These are phyloP conservation scores for Aquilaria agallochum DNA, from an alignment of 441 rosid genomes.

Conservation along the genomic window DNA sequence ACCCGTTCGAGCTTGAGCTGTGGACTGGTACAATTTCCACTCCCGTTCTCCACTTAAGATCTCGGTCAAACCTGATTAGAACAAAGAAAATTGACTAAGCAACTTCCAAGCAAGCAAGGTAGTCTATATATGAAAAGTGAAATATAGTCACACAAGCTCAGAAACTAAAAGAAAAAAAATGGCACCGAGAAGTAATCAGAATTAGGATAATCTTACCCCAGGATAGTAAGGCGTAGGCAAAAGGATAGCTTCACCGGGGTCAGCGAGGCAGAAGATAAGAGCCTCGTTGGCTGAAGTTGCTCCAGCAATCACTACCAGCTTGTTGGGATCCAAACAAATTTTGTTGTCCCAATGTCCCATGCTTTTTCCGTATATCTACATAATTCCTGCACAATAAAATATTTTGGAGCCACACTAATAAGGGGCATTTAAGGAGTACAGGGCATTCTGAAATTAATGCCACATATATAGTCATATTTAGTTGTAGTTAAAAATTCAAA, in stretches of 20 bases:
- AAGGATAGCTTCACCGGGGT: slow-evolving; percentile 62
- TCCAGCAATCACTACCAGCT: slow-evolving; percentile 60
- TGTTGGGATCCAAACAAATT: slow-evolving; percentile 40
- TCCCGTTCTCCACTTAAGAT: slow-evolving; percentile 59
- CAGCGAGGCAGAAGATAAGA: slow-evolving; percentile 60
- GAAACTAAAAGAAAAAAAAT: too few species aligned
- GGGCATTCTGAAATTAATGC: too few species aligned
- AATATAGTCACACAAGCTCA: too few species aligned
- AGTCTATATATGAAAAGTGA: too few species aligned
- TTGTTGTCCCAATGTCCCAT: slow-evolving; percentile 51
- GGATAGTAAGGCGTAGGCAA: slow-evolving; percentile 69
- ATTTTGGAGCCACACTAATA: background rate
- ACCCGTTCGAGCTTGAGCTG: slow-evolving; percentile 44
- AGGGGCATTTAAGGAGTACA: too few species aligned
- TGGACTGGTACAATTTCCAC: slow-evolving; percentile 51
- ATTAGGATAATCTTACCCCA: slow-evolving; percentile 33
- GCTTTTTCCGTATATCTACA: slow-evolving; percentile 43
- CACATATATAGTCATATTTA: too few species aligned
- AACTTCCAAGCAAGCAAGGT: too few species aligned
- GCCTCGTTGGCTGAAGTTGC: slow-evolving; percentile 66
- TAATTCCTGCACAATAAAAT: slow-evolving; percentile 28
- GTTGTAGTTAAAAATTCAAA: too few species aligned
- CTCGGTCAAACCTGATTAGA: slow-evolving; percentile 55
- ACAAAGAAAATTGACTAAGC: background rate
- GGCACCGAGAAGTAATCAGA: too few species aligned